These are phyloP conservation scores for Elsinoe necatrix DNA, from an alignment of 2,329 filamentous ascomycete species.

Conservation along the genomic window DNA sequence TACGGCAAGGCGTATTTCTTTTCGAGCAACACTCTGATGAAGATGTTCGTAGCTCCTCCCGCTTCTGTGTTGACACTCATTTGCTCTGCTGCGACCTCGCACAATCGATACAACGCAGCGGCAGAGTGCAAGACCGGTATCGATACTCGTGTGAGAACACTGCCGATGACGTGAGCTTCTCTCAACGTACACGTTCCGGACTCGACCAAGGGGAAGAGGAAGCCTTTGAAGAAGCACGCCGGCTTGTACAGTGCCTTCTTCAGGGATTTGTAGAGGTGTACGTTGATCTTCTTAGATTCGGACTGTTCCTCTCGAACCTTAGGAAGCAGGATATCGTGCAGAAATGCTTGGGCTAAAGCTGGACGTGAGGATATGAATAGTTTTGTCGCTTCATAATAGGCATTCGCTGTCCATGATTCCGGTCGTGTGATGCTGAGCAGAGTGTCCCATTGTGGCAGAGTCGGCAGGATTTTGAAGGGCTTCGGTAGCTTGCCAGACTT, in stretches of 20 bases:
- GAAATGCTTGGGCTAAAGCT: conserved; percentile 69
- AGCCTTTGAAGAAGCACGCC: conserved; percentile 90
- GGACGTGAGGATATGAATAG: conserved; percentile 86
- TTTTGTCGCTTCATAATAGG: conserved; percentile 78
- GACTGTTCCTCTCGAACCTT: conserved; percentile 89
- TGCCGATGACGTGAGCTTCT: conserved; percentile 85
- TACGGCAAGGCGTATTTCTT: conserved; percentile 96
- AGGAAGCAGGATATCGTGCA: conserved; percentile 79
- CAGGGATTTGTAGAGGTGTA: conserved; percentile 87
- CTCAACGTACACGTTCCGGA: conserved; percentile 83
- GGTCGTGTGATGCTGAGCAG: conserved; percentile 78
- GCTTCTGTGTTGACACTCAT: conserved; percentile 74
- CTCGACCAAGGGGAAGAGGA: conserved; percentile 81
- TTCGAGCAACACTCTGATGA: conserved; percentile 85
- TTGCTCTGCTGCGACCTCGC: conserved; percentile 89
- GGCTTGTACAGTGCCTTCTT: conserved; percentile 94
- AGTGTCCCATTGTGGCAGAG: conserved; percentile 84
- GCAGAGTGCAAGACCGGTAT: conserved; percentile 89
- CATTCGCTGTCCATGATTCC: conserved; percentile 68
- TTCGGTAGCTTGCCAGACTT: conserved; percentile 96
- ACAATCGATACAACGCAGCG: conserved; percentile 81
- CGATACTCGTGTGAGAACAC: conserved; percentile 73
- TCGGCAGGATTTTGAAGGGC: conserved; percentile 93
- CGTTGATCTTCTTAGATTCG: conserved; percentile 89
- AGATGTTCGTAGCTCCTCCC: conserved; percentile 86